Conservation (phyloP, 257 asterid species). For the Lantana camara region DNA sequence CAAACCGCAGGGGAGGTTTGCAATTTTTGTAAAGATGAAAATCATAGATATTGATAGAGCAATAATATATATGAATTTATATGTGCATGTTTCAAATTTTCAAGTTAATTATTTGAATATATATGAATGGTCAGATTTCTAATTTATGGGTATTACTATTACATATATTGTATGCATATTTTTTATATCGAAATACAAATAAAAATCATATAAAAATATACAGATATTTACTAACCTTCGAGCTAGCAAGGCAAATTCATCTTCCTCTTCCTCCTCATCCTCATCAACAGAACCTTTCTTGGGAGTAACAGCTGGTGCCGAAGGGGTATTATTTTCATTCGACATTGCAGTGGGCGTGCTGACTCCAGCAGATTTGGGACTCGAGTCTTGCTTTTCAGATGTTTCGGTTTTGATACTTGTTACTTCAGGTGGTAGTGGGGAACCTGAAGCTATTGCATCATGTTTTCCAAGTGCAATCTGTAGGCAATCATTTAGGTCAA, state of each 20-base stretch:
- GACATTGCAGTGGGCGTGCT: constrained; percentile 18
- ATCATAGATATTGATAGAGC: no score
- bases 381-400: constrained; percentile 38
- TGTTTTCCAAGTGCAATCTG: constrained; percentile 73
- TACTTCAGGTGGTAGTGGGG: constrained; percentile 49
- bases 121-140: no score
- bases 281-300: constrained; percentile 41
- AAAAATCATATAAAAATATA: no score
- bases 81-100: no score
- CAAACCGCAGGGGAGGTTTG: no score
- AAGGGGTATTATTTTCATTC: constrained; percentile 33
- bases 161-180: no score
- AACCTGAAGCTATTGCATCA: constrained; percentile 85
- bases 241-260: constrained; percentile 91
- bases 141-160: no score
- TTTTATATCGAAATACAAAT: no score
- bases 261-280: constrained; percentile 92
- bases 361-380: constrained; percentile 35
- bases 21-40: no score
- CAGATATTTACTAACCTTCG: constrained; percentile 57
- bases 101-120: no score
- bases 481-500: constrained; percentile 77
- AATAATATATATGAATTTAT: no score
- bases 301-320: constrained; percentile 42
- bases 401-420: constrained; percentile 23